Base-by-base conservation (phyloP, 495 filamentous ascomycete species). In the Penicillium ucsense region DNA sequence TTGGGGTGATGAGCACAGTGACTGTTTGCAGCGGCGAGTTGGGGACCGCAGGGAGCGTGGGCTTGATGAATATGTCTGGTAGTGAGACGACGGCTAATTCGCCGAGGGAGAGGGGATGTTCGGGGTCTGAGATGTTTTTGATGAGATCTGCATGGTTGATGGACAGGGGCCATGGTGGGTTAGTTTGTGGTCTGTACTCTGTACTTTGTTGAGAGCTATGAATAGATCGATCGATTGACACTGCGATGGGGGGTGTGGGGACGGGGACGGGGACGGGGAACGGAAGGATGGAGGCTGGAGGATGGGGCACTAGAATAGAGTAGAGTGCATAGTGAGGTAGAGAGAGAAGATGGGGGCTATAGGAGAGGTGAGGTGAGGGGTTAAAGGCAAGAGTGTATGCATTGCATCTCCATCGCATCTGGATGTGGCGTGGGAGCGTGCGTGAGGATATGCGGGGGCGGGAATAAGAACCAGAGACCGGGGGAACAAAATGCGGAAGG, bases 51-150 rank as follows among this genome's bases (percentile, higher is more conserved):
- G 80, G 73, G 10, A 81, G 74, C 8, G 82, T 74, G 29, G 86
- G 84, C 6, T 67, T 74, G 48, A 98, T 83, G 49, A 78, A 71
- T 55, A 97, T 96, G 60, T 98, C 92, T 7, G 88, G 85, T 6
- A 98, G 82, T 40, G 88, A 94, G 41, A 97, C 88, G 9, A 98
- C 94, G 8, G 89, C 88, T 35, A 98, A 72, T 52, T 90, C 88
- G 39, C 89, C 94, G 28, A 98, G 76, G 0, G 90, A 94, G 10
- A 96, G 78, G 27, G 92, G 92, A 56, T 97, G 92, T 68, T 98
- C 92, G 3, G 92, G 92, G 64, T 98, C 92, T 29, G 88, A 89
- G 52, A 98, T 95, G 43, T 85, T 82, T 39, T 89, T 86, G 48
- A 98, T 89, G 33, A 97, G 78, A 68, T 98, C 92, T 95, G 20